Conservation (phyloP, 805 yeast genomes). For the Komagataella kurtzmanii region DNA sequence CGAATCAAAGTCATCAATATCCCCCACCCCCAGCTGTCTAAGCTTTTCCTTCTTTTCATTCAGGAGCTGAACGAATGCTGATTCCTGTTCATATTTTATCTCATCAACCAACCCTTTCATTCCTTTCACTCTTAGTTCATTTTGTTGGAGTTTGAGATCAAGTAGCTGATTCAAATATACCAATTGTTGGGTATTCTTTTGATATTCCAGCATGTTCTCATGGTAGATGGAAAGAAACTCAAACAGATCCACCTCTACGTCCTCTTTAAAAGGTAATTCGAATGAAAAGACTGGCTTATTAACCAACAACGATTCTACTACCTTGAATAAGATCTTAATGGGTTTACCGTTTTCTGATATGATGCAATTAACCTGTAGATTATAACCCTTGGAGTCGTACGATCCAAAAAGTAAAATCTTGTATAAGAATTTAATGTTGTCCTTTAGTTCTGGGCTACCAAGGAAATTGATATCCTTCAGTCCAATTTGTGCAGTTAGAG, state of each 20-base stretch:
- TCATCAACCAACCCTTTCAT: background rate
- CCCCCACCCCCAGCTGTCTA: background rate
- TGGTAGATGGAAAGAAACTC: background rate
- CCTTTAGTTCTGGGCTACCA: background rate
- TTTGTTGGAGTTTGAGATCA: background rate
- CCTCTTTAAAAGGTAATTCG: background rate
- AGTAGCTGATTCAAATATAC: background rate
- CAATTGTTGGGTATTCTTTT: background rate
- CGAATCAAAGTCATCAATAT: background rate
- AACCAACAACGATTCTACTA: background rate
- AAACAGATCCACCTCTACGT: background rate
- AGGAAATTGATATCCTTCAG: background rate
- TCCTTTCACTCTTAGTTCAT: background rate
- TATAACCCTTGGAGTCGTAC: background rate
- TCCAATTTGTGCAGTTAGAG: background rate
- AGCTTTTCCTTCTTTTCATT: conserved; percentile 1
- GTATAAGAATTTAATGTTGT: background rate
- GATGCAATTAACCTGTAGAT: background rate
- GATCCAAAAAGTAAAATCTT: background rate
- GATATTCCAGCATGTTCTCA: background rate
- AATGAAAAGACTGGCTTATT: background rate
- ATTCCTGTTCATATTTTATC: background rate
- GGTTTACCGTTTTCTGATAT: background rate
- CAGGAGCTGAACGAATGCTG: background rate
- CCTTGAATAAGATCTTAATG: background rate